A percentile compares a stretch with the other conserved stretches of the same genome.
Evolutionary conservation across 257 asterid species (phyloP).

Genomic region (Cynanchum wilfordii): DNA sequence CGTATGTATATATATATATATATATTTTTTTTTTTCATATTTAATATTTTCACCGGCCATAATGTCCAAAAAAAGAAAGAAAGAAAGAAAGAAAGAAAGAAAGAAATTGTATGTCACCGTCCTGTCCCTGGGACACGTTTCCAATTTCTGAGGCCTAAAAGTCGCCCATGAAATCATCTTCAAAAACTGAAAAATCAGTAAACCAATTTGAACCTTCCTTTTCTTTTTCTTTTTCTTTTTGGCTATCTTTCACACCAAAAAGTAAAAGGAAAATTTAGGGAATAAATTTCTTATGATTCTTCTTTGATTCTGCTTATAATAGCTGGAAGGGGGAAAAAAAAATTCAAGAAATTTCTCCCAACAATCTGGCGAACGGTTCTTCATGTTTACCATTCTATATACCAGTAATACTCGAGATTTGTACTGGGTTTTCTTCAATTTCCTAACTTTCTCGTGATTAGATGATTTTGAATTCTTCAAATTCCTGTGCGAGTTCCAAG

Average conservation of each 20-base stretch:
- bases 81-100: no score
- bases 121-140: constrained; percentile 11
- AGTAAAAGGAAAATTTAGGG: neutral
- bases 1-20: no score
- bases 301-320: neutral
- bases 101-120: constrained; percentile 1
- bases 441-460: constrained; percentile 17
- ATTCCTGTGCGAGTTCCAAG: constrained; percentile 26
- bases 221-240: neutral
- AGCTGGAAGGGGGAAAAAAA: neutral
- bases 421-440: constrained; percentile 12
- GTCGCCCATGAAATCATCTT: constrained; percentile 11
- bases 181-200: neutral
- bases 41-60: neutral
- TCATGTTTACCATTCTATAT: constrained; percentile 10
- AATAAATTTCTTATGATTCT: neutral
- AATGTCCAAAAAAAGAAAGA: no score
- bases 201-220: constrained; percentile 10
- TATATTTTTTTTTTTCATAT: no score
- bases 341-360: neutral
- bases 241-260: neutral
- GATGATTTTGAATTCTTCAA: constrained; percentile 59
- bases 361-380: constrained; percentile 2
- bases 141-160: constrained; percentile 17
- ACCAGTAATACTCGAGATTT: neutral